Evolutionary conservation across 108 stramenopile species (phyloP).

Genomic region (Conticribra guillardii): DNA sequence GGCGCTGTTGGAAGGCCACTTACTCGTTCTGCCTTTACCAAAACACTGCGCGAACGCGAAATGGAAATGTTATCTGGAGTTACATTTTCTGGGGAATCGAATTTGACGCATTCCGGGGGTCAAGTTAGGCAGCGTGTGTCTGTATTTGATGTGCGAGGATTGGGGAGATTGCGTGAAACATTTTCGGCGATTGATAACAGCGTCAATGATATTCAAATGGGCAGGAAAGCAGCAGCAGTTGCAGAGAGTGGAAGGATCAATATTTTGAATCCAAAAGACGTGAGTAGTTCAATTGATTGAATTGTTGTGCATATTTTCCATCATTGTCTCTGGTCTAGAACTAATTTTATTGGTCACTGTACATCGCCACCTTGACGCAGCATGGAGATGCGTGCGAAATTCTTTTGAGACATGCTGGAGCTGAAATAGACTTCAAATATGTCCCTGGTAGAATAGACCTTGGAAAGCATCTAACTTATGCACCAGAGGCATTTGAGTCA

Average conservation of each 20-base stretch:
- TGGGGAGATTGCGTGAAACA: constrained; percentile 68
- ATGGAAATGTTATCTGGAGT: constrained; percentile 13
- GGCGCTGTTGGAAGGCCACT: constrained; percentile 46
- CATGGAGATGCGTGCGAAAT: constrained; percentile 71
- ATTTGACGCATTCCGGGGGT: constrained; percentile 5
- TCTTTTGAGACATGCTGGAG: constrained; percentile 66
- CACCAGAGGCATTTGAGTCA: constrained; percentile 65
- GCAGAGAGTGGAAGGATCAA: constrained; percentile 33
- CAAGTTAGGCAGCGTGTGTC: constrained; percentile 43
- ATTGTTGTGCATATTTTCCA: not conserved
- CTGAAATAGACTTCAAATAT: constrained; percentile 51
- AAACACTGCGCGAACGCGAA: constrained; percentile 56
- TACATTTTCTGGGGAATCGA: constrained; percentile 2
- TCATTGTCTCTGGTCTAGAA: not conserved
- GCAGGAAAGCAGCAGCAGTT: constrained; percentile 2
- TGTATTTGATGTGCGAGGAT: constrained; percentile 76
- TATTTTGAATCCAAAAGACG: constrained; percentile 40
- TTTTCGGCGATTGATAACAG: constrained; percentile 79
- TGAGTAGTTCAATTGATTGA: constrained; percentile 13
- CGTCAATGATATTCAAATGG: constrained; percentile 54
- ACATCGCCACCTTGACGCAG: constrained; percentile 13
- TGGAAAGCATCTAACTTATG: constrained; percentile 58
- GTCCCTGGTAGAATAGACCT: constrained; percentile 64
- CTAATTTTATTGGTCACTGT: not conserved
- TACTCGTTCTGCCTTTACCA: constrained; percentile 77